phyloP scores from a whole-genome alignment of 441 rosid genomes.

The Capsella rubella region DNA sequence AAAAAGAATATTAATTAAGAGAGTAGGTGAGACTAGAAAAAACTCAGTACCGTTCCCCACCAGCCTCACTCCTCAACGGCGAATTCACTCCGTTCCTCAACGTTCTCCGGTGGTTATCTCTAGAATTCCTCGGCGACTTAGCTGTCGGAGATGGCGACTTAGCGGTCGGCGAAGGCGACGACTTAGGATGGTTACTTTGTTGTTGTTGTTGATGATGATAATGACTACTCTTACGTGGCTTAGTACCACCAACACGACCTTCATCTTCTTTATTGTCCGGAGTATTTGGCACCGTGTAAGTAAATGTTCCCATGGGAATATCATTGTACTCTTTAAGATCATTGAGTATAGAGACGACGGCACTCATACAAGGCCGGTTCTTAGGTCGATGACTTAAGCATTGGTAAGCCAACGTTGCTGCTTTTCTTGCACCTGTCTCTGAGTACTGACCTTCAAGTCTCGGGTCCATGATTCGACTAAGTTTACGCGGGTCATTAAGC shows the following conservation, averaged over 20 bases:
- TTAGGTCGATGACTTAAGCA: constrained; percentile 74
- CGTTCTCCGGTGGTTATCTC: constrained; percentile 43
- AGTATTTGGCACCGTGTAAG: constrained; percentile 56
- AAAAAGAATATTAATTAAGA: neutral
- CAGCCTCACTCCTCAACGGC: constrained; percentile 53
- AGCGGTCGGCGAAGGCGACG: constrained; percentile 28
- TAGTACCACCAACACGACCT: constrained; percentile 52
- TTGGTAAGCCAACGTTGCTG: constrained; percentile 68
- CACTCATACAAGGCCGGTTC: constrained; percentile 62
- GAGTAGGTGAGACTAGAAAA: constrained; percentile 20
- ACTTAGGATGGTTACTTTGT: constrained; percentile 41
- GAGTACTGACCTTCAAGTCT: constrained; percentile 82
- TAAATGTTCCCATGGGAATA: constrained; percentile 56
- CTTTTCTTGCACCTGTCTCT: constrained; percentile 63
- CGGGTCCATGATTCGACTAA: constrained; percentile 63
- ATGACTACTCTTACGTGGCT: constrained; percentile 48
- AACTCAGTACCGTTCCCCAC: constrained; percentile 46
- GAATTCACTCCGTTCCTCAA: constrained; percentile 52
- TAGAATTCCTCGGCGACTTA: constrained; percentile 16
- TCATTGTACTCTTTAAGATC: constrained; percentile 58
- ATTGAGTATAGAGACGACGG: constrained; percentile 55
- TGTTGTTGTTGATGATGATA: constrained; percentile 37
- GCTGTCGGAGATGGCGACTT: constrained; percentile 16
- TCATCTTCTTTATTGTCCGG: constrained; percentile 33
- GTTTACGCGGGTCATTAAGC: constrained; percentile 61